Percentiles rank a stretch among this genome's conserved stretches.
Evolutionary conservation across 768 basidiomycete species (phyloP).

Genomic region (Mycena chlorophos): DNA sequence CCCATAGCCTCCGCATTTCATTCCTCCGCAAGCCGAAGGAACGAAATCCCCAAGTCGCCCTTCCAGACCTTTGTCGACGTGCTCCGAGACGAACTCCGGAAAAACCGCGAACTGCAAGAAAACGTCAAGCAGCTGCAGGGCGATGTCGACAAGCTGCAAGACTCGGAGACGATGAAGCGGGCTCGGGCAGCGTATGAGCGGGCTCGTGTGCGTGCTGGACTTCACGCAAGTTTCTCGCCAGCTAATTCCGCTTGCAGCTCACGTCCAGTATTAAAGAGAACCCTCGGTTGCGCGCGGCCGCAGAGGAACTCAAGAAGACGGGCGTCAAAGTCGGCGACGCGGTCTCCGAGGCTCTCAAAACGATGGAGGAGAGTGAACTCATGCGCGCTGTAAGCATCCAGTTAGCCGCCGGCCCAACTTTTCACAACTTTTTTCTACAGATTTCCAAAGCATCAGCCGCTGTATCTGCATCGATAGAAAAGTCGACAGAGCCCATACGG

Average conservation of each 20-base stretch:
- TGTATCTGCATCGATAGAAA: conserved; percentile 80
- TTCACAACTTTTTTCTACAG: conserved; percentile 37
- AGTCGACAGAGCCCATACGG: conserved; percentile 94
- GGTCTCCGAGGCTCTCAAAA: conserved; percentile 85
- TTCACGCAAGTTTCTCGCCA: conserved; percentile 12
- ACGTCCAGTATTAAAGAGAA: conserved; percentile 96
- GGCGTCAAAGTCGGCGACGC: conserved; percentile 94
- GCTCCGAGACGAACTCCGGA: conserved; percentile 86
- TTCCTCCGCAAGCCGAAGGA: conserved; percentile 57
- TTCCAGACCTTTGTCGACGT: conserved; percentile 97
- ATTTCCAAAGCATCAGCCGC: conserved; percentile 85
- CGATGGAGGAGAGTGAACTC: conserved; percentile 93
- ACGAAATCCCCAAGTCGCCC: conserved; percentile 84
- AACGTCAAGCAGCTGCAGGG: conserved; percentile 97
- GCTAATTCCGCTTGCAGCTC: conserved; percentile 48
- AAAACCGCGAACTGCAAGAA: conserved; percentile 93
- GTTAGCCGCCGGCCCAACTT: background rate
- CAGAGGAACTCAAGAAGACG: conserved; percentile 85
- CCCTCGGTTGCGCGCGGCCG: conserved; percentile 85
- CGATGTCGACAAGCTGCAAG: conserved; percentile 95
- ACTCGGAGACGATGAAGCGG: conserved; percentile 92
- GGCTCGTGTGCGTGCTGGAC: conserved; percentile 71
- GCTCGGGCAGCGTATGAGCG: conserved; percentile 92
- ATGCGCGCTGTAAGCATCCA: conserved; percentile 72
- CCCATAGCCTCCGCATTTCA: conserved; percentile 50